Evolutionary conservation across 2,329 filamentous ascomycete genomes (phyloP), one percentile per base, ranked within the genome.

Genomic region (Scedosporium aurantiacum): DNA sequence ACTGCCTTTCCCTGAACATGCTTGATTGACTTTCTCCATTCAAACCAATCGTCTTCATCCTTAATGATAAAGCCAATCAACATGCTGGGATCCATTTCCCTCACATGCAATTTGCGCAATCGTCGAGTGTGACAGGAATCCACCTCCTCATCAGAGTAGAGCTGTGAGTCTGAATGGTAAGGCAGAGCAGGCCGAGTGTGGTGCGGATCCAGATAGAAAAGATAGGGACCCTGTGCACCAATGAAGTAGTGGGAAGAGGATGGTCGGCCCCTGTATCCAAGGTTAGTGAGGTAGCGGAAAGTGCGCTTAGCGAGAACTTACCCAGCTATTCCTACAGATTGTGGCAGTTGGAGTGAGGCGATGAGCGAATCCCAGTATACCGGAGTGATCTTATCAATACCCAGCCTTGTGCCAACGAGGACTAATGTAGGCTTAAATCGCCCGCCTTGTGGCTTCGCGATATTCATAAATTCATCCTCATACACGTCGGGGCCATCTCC

Each of bases 71-170:
- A 97, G 4, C 91, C 93, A 65, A 99, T 90, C 50, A 99, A 77
- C 94, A 99, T 99, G 69, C 91, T 97, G 0, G 94, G 94, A 68
- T 99, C 94, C 90, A 99, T 94, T 70, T 97, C 92, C 63, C 86
- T 85, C 57, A 99, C 82, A 66, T 94, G 87, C 32, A 99, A 80
- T 61, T 89, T 83, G 43, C 93, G 85, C 18, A 99, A 76, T 57
- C 93, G 86, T 58, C 90, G 83, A 0, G 92, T 97, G 71, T 99
- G 93, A 69, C 91, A 97, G 0, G 88, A 88, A 61, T 87, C 83
- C 16, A 96, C 72, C 63, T 97, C 91, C 67, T 90, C 87, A 6
- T 78, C 69, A 0, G 85, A 85, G 68, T 91, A 90, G 1, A 83
- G 74, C 5, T 75, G 72, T 0, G 79, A 70, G 57, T 85, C 73